Base-by-base conservation (phyloP, 2,329 filamentous ascomycete species). In the Colletotrichum echinochloae region DNA sequence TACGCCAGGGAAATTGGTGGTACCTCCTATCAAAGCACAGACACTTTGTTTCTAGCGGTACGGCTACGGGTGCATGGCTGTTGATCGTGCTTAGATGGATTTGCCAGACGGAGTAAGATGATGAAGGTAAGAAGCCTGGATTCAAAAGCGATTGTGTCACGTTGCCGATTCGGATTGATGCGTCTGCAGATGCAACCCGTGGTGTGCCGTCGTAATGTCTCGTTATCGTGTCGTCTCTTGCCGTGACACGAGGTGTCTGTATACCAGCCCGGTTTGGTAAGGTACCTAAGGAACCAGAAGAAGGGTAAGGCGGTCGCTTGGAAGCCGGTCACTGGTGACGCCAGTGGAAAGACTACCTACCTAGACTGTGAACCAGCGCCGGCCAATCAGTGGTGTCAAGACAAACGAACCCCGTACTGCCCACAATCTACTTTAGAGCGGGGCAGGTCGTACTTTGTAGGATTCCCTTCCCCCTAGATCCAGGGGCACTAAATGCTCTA, bases 1-100 rank as follows among this genome's bases (percentile, higher is more conserved):
- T 71, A 59, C 68, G 54, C 64, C 49, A 71, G 59, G 67, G 68
- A 68, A 68, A 71, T 68, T 71, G 64, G 67, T 67, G 56, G 57
- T 70, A 70, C 67, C 67, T 70, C 56, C 64, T 70, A 67, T 70
- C 64, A 71, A 52, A 60, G 68, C 68, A 68, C 59, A 63, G 68
- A 63, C 65, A 26, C 33, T 56, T 66, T 57, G n/a, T 35, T 70
- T 60, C 35, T 18, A 14, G 59, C 33, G 28, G 48, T 46, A 46
- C 35, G 55, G 35, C 30, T 35, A 49, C 48, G 60, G 48, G 48
- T 60, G 51, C 61, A 44, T 54, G 54, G 63, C 44, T 68, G 41
- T 44, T 56, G 52, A 37, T 63, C 39, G 59, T 62, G 35, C 35
- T 71, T 59, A 52, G 59, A 55, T 65, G 51, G 28, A 33, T n/a